These are phyloP conservation scores for Chaetomium fimeti DNA, from an alignment of 495 filamentous ascomycete species.

Conservation along the genomic window DNA sequence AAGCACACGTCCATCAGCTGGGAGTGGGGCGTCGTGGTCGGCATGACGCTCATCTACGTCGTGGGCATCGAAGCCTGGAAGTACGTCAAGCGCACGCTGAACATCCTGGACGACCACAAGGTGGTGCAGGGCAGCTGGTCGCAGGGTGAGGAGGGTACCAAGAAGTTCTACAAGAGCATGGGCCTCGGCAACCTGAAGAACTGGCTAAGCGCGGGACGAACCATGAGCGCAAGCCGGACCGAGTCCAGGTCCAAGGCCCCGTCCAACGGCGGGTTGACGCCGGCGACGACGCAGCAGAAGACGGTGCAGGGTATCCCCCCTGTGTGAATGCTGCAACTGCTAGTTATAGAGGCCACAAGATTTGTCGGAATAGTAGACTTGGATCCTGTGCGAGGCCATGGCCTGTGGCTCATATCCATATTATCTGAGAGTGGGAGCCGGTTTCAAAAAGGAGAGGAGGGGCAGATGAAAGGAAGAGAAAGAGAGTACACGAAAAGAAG, in stretches of 20 bases:
- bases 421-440: too few relatives aligned
- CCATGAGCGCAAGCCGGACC: constrained; percentile 12
- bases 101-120: constrained; percentile 46
- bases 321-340: background rate
- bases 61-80: constrained; percentile 67
- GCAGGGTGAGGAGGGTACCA: constrained; percentile 44
- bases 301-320: background rate
- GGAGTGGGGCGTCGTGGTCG: constrained; percentile 68
- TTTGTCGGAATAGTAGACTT: too few relatives aligned
- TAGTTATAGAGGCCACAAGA: too few relatives aligned
- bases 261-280: constrained; percentile 21
- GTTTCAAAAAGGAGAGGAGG: background rate
- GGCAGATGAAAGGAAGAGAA: too few relatives aligned
- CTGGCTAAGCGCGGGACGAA: constrained; percentile 39
- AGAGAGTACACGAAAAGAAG: background rate
- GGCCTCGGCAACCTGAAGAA: constrained; percentile 46
- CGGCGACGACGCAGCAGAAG: constrained; percentile 22
- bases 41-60: constrained; percentile 60
- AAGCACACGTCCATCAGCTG: constrained; percentile 70
- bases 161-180: constrained; percentile 40
- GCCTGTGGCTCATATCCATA: too few relatives aligned
- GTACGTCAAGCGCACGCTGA: constrained; percentile 54
- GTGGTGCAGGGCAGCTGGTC: constrained; percentile 43
- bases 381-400: too few relatives aligned
- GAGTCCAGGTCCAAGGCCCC: constrained; percentile 32